Conservation (phyloP, 2,329 filamentous ascomycete species). For the Metarhizium robertsii region DNA sequence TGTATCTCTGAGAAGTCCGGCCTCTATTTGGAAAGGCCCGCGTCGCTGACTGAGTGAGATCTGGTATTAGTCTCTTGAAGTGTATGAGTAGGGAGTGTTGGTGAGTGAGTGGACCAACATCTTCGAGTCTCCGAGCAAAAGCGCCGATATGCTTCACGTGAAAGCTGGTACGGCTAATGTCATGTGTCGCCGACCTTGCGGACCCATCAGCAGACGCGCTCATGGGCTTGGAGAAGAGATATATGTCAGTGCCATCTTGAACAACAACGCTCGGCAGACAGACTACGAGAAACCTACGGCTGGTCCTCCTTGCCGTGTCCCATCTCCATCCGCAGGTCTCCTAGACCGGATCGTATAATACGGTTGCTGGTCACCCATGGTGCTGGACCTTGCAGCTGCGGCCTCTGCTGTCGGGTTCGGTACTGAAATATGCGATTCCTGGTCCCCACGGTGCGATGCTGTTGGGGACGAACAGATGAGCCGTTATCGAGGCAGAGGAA, state of each 20-base stretch:
- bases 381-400: neutral
- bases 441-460: neutral
- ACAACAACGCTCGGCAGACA: neutral
- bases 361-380: conserved; percentile 34
- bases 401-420: neutral
- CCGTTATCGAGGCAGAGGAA: neutral
- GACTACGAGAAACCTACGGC: conserved; percentile 30
- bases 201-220: conserved; percentile 14
- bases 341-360: conserved; percentile 46
- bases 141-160: conserved; percentile 47
- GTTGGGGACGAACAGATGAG: neutral
- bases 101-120: conserved; percentile 28
- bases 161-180: conserved; percentile 47
- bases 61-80: neutral
- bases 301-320: conserved; percentile 37
- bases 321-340: conserved; percentile 34
- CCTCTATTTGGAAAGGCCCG: conserved; percentile 49
- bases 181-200: conserved; percentile 38
- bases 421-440: neutral
- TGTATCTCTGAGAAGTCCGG: conserved; percentile 42
- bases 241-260: neutral
- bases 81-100: neutral
- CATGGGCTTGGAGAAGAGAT: neutral
- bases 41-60: conserved; percentile 34
- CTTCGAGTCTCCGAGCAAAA: conserved; percentile 45